These are phyloP conservation scores for Papilionanthe hybrid DNA, from an alignment of 116 monocot genomes.

Conservation along the genomic window DNA sequence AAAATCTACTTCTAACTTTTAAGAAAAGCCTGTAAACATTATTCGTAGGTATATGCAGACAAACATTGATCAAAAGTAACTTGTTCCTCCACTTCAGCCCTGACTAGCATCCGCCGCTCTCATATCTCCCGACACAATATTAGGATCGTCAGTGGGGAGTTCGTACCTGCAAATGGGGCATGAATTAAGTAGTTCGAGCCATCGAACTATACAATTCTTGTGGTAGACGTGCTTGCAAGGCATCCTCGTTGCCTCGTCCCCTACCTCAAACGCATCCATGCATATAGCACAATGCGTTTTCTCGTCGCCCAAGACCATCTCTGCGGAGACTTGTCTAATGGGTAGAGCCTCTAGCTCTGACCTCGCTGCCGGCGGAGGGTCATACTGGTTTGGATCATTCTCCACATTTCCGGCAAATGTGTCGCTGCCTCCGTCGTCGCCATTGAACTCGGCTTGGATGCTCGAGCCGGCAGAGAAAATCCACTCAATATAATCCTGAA, in stretches of 20 bases:
- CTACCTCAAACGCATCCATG: conserved; percentile 67
- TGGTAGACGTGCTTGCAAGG: conserved; percentile 89
- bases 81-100: neutral
- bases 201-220: conserved; percentile 69
- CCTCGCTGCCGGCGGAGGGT: conserved; percentile 71
- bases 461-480: conserved; percentile 38
- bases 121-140: conserved; percentile 35
- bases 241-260: conserved; percentile 54
- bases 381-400: conserved; percentile 83
- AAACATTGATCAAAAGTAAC: neutral
- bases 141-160: conserved; percentile 69
- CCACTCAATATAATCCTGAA: conserved; percentile 49
- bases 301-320: conserved; percentile 24
- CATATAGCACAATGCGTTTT: conserved; percentile 68
- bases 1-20: no score
- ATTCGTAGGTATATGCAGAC: neutral
- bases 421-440: neutral
- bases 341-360: conserved; percentile 45
- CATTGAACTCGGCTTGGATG: conserved; percentile 59
- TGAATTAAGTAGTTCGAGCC: conserved; percentile 83
- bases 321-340: conserved; percentile 32
- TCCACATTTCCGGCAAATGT: conserved; percentile 29
- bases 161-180: conserved; percentile 80
- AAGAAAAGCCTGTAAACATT: no score
- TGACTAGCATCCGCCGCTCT: neutral